Conservation (phyloP, 768 basidiomycete genomes). For the Termitomyces sp. region DNA sequence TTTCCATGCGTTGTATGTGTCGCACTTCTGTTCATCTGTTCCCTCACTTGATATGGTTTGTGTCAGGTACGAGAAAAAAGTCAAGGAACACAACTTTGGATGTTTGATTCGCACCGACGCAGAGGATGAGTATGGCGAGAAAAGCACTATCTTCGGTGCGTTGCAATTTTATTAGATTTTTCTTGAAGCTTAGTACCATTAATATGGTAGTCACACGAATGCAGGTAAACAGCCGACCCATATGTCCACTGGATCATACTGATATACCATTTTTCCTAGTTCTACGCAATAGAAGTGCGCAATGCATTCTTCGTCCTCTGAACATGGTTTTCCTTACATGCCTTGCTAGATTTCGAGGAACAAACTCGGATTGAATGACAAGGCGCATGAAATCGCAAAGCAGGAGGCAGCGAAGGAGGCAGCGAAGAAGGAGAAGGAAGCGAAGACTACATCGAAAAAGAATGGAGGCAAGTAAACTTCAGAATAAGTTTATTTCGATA, state of each 20-base stretch:
- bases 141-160: constrained; percentile 90
- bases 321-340: background rate
- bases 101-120: constrained; percentile 85
- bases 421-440: constrained; percentile 47
- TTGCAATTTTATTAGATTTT: background rate
- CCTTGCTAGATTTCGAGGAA: constrained; percentile 78
- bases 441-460: constrained; percentile 27
- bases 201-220: constrained; percentile 55
- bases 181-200: constrained; percentile 2
- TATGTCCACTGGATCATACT: constrained; percentile 1
- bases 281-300: constrained; percentile 84
- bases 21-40: background rate
- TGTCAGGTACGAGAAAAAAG: constrained; percentile 77
- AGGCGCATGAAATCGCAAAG: constrained; percentile 76
- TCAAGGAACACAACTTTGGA: constrained; percentile 96
- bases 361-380: constrained; percentile 84
- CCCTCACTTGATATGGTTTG: background rate
- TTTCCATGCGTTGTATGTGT: constrained; percentile 67
- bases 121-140: constrained; percentile 78
- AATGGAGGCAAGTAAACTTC: constrained; percentile 13
- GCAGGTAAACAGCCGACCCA: constrained; percentile 35
- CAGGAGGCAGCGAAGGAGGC: constrained; percentile 62
- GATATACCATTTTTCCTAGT: constrained; percentile 34
- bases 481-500: background rate
- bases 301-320: background rate